Base-by-base conservation (phyloP, 228 moss, liverwort and hornwort genomes). In the Sphagnum fallax region DNA sequence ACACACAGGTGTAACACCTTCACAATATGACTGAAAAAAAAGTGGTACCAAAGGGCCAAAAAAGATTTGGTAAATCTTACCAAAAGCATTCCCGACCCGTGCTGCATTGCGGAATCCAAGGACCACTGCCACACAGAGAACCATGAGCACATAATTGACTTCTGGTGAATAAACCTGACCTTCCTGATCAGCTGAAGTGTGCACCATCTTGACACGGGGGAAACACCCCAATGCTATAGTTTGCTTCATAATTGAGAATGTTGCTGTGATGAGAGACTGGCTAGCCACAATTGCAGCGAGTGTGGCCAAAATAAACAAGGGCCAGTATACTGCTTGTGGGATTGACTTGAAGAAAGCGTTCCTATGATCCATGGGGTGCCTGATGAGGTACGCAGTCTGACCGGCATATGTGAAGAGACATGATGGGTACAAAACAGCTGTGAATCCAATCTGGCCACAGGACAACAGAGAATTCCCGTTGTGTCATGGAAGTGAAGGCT, bases 111-210 rank as follows among this genome's bases (percentile, higher is more conserved):
- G 85, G 74, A 91, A 91, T 52, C 87, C 91, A 74, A 78, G 49
- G 15, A 89, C 78, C 68, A 92, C 89, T 61, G 78, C 65, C 48
- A 92, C 52, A 60, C 87, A 89, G 53, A 92, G 72, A 49, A 85
- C 52, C 92, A 92, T 92, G 10, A 92, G 76, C 61, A 76, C 76
- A 69, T 89, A 92, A 64, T 92, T 92, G 50, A 89, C 10, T 81
- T 92, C 89, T 48, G 92, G 92, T 69, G 80, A 85, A 76, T 92
- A 92, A 52, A 92, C 82, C 75, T 80, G 89, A 66, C 92, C 92
- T 74, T 85, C 89, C 60, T 78, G 52, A 52, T 78, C 66, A 52
- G 82, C 74, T 67, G 87, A 87, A 13, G 92, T 92, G 77, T 92
- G 87, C 69, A 92, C 70, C 83, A 92, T 77, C 73, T 77, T 87